Evolutionary conservation across 2,329 filamentous ascomycete species (phyloP), one percentile per base, ranked within the genome.

Genomic region (Hansfordia pulvinata): DNA sequence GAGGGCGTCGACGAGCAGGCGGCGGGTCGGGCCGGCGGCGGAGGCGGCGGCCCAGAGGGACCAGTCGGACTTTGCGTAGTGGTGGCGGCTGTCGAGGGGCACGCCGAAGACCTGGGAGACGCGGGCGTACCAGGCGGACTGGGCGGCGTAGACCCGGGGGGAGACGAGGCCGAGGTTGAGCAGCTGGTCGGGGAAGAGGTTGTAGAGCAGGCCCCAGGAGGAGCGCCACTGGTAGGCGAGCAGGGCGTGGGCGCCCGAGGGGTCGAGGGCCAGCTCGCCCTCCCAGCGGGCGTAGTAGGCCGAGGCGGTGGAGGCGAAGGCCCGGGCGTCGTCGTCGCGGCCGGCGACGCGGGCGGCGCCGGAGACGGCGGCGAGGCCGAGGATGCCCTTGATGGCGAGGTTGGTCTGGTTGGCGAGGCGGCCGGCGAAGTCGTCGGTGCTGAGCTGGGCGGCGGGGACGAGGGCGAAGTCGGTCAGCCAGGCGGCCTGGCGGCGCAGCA

Each of bases 41-140:
- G 92, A 77, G 2, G 83, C 80, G 24, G 84, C 83, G 1, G 82
- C 80, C 49, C 90, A 86, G 48, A 92, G 85, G 41, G 90, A 77
- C 84, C 84, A 93, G 53, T 93, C 84, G 17, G 77, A 84, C 54
- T 93, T 93, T 17, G 82, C 78, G 50, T 90, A 90, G 3, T 88
- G 51, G 49, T 90, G 82, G 22, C 84, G 70, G 38, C 69, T 79
- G 51, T 93, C 84, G 6, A 93, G 66, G 0, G 84, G 83, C 4
- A 93, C 56, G 2, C 84, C 84, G 49, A 86, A 92, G 41, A 69
- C 74, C 48, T 92, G 82, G 37, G 82, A 69, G 8, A 88, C 81
- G 10, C 69, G 64, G 35, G 69, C 62, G 54, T 92, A 93, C 81
- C 80, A 92, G 31, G 75, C 62, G 24, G 77, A 85, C 46, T 92